Conservation (phyloP, 2,329 filamentous ascomycete species). For the Colletotrichum euphorbiae region DNA sequence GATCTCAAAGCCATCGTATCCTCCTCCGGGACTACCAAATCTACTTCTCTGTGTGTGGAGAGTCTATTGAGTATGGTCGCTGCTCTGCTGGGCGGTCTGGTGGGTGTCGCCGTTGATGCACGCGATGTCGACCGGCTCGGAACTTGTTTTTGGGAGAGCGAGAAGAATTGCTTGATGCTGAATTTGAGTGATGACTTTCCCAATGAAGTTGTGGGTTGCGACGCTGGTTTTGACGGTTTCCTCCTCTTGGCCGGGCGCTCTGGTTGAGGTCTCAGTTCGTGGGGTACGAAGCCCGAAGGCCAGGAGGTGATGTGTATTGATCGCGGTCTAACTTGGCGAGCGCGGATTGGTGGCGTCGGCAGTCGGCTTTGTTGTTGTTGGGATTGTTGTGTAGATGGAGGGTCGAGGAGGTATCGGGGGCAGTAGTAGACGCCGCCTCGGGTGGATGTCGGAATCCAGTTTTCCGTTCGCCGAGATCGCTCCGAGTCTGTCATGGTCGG, state of each 20-base stretch:
- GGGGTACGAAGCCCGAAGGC: constrained; percentile 57
- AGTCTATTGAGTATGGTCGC: constrained; percentile 33
- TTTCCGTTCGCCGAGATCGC: constrained; percentile 39
- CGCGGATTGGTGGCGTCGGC: constrained; percentile 54
- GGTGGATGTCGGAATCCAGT: constrained; percentile 40
- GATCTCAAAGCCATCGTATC: constrained; percentile 41
- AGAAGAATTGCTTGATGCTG: constrained; percentile 36
- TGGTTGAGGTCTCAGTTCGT: constrained; percentile 56
- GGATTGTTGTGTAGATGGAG: constrained; percentile 27
- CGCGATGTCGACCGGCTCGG: constrained; percentile 29
- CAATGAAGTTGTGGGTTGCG: constrained; percentile 26
- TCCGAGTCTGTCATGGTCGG: constrained; percentile 40
- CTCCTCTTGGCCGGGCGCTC: constrained; percentile 50
- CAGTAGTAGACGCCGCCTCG: constrained; percentile 47
- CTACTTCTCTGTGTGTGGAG: constrained; percentile 30
- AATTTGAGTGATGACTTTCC: constrained; percentile 40
- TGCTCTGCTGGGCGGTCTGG: constrained; percentile 36
- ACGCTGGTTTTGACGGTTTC: constrained; percentile 40
- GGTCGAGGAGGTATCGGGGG: constrained; percentile 40
- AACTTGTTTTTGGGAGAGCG: constrained; percentile 35
- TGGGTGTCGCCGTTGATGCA: constrained; percentile 26
- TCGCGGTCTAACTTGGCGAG: constrained; percentile 54
- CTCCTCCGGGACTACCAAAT: constrained; percentile 37
- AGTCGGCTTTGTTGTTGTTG: constrained; percentile 40
- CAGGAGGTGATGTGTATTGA: constrained; percentile 57